These are phyloP conservation scores for Alternaria panax DNA, from an alignment of 2,329 filamentous ascomycete genomes.

Conservation along the genomic window DNA sequence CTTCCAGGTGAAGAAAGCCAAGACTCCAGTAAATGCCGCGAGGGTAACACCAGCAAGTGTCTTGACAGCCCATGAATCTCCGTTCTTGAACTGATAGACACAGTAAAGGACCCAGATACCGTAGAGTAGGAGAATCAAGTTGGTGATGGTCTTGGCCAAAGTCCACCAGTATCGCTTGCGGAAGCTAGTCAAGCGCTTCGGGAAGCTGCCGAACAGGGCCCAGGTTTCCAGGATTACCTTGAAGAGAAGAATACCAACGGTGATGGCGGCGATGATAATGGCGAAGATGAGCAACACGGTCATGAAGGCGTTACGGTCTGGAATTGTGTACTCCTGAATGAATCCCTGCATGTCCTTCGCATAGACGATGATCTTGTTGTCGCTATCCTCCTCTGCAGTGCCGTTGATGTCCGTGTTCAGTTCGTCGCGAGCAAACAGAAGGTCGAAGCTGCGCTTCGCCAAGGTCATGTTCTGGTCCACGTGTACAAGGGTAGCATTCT, in stretches of 20 bases:
- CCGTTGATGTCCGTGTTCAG: slow-evolving; percentile 38
- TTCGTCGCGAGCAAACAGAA: slow-evolving; percentile 64
- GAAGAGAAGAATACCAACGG: slow-evolving; percentile 84
- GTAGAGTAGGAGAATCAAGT: slow-evolving; percentile 89
- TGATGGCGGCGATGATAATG: slow-evolving; percentile 82
- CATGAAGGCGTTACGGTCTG: slow-evolving; percentile 93
- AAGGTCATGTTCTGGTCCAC: slow-evolving; percentile 64
- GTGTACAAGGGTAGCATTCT: slow-evolving; percentile 78
- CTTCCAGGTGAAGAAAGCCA: slow-evolving; percentile 84
- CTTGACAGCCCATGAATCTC: slow-evolving; percentile 94
- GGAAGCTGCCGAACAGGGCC: slow-evolving; percentile 89
- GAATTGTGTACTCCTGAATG: slow-evolving; percentile 83
- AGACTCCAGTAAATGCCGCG: slow-evolving; percentile 76
- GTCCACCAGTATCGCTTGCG: slow-evolving; percentile 96
- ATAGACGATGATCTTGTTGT: slow-evolving; percentile 58
- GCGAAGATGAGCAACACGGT: slow-evolving; percentile 88
- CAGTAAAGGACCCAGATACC: slow-evolving; percentile 96
- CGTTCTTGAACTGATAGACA: slow-evolving; percentile 90
- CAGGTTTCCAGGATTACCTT: slow-evolving; percentile 92
- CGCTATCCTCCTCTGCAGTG: slow-evolving; percentile 51
- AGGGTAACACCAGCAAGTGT: slow-evolving; percentile 82
- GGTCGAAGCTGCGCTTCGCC: slow-evolving; percentile 60
- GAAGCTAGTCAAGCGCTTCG: slow-evolving; percentile 80
- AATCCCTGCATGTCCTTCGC: slow-evolving; percentile 83
- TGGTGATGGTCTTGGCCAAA: slow-evolving; percentile 86